These are phyloP conservation scores for Globisporangium yorkense DNA, from an alignment of 352 stramenopile genomes.

Conservation along the genomic window DNA sequence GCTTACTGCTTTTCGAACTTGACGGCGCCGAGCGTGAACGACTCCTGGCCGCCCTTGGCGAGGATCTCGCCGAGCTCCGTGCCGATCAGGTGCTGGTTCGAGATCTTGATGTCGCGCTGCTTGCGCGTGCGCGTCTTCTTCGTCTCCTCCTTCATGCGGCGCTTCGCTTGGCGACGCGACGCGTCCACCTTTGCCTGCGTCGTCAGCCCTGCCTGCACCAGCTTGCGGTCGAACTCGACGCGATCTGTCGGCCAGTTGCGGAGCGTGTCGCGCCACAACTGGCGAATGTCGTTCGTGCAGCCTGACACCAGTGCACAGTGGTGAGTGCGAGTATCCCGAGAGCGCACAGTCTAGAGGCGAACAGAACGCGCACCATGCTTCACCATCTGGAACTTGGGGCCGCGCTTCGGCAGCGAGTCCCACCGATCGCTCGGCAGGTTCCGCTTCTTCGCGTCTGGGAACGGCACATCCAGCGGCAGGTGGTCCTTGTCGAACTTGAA, in stretches of 20 bases:
- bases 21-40: constrained; percentile 80
- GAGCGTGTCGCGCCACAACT: constrained; percentile 77
- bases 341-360: too few relatives aligned
- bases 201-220: constrained; percentile 76
- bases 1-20: constrained; percentile 72
- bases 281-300: constrained; percentile 81
- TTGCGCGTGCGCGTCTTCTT: constrained; percentile 77
- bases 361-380: constrained; percentile 50
- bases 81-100: constrained; percentile 84
- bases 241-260: constrained; percentile 66
- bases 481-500: constrained; percentile 84
- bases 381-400: constrained; percentile 68
- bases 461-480: constrained; percentile 70
- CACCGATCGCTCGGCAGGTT: constrained; percentile 62
- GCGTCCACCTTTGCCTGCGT: constrained; percentile 82
- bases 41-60: constrained; percentile 64
- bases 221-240: constrained; percentile 69
- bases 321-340: not conserved
- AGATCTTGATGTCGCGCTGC: constrained; percentile 87
- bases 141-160: constrained; percentile 76
- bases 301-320: constrained; percentile 19
- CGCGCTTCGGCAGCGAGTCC: constrained; percentile 64
- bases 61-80: constrained; percentile 82
- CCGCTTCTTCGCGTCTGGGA: constrained; percentile 59
- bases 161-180: constrained; percentile 69